Percentiles rank a stretch among this genome's conserved stretches.
Evolutionary conservation across 176 grass and related monocot genomes (phyloP).

Genomic region (Olyra latifolia): DNA sequence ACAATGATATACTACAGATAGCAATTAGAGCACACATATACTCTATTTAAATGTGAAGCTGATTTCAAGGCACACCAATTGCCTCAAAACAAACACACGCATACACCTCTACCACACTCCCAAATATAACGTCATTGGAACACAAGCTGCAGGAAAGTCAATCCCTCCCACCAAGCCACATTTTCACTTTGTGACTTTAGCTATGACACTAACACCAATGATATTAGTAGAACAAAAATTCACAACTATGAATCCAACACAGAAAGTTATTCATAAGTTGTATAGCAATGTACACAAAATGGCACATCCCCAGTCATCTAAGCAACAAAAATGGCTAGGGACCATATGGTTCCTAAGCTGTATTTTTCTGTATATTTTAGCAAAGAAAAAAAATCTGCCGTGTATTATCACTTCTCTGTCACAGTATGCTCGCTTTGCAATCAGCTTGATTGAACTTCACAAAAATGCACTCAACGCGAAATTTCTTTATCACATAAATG

Average conservation of each 20-base stretch:
- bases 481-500: conserved; percentile 16
- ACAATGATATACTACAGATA: background rate
- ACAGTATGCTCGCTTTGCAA: conserved; percentile 2
- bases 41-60: background rate
- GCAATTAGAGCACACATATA: background rate
- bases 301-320: conserved; percentile 7
- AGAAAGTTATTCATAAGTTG: background rate
- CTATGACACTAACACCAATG: background rate
- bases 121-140: background rate
- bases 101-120: background rate
- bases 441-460: conserved; percentile 22
- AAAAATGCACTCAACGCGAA: conserved; percentile 4
- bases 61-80: background rate
- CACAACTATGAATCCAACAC: background rate
- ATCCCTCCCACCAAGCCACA: background rate
- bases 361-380: background rate
- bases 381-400: background rate
- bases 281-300: conserved; percentile 23
- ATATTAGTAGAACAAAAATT: background rate
- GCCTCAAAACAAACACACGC: background rate
- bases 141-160: conserved; percentile 2
- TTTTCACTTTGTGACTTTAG: conserved; percentile 18
- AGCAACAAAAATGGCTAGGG: background rate
- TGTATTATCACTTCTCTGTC: background rate
- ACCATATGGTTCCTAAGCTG: background rate